These are phyloP conservation scores for Centrapalus pauciflorus DNA, from an alignment of 129 eudicot genomes.

Conservation along the genomic window DNA sequence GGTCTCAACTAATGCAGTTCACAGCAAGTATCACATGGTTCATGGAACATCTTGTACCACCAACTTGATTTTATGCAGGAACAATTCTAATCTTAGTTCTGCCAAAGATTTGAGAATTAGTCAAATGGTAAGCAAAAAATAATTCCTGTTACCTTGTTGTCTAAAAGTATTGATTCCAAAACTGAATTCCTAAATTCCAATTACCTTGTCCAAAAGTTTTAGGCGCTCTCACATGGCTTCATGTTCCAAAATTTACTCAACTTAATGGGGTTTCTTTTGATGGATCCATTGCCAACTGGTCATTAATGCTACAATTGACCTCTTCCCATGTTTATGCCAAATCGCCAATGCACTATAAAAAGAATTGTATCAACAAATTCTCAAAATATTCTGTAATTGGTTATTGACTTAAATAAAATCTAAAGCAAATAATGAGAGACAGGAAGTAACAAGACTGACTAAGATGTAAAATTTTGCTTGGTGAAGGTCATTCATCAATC, in stretches of 20 bases:
- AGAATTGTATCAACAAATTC: constrained; percentile 3
- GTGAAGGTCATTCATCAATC: neutral
- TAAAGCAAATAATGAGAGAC: constrained; percentile 3
- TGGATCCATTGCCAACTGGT: neutral
- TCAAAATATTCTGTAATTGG: neutral
- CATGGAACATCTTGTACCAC: neutral
- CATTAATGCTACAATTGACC: constrained; percentile 8
- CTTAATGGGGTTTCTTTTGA: neutral
- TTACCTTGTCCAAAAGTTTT: neutral
- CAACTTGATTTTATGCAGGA: neutral
- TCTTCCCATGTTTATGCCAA: neutral
- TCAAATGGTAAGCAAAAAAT: neutral
- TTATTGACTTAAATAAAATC: neutral
- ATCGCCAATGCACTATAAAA: neutral
- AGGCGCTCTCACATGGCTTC: neutral
- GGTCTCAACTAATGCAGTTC: neutral
- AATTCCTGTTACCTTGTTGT: neutral
- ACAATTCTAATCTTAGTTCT: neutral
- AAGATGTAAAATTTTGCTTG: neutral
- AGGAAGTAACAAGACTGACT: neutral
- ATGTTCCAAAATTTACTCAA: neutral
- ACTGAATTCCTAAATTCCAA: neutral
- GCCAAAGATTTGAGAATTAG: neutral
- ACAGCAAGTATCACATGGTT: neutral
- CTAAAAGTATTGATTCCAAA: neutral